Percentiles rank a stretch among this genome's conserved stretches.
Evolutionary conservation across 495 filamentous ascomycete species (phyloP).

Genomic region (Penicillium roqueforti): DNA sequence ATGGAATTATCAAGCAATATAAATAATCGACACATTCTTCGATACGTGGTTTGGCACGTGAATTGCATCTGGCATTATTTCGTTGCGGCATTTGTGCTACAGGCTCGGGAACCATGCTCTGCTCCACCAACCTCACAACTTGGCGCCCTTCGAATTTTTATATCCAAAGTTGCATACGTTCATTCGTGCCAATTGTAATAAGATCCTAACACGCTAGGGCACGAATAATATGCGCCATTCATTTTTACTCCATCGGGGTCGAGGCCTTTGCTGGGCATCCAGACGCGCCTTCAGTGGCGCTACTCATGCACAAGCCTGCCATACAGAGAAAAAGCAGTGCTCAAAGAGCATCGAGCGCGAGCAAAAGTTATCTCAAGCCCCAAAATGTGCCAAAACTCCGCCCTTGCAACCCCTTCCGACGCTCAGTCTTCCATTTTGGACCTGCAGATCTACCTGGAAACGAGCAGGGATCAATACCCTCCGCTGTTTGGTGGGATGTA

Average conservation of each 20-base stretch:
- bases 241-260: not conserved
- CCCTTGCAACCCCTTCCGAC: not conserved
- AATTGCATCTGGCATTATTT: not conserved
- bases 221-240: not conserved
- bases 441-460: constrained; percentile 31
- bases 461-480: constrained; percentile 44
- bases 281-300: not conserved
- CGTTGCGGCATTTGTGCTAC: constrained; percentile 8
- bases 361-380: not conserved
- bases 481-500: constrained; percentile 42
- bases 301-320: not conserved
- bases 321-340: not conserved
- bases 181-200: not conserved
- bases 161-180: not conserved
- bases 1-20: not conserved
- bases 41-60: not conserved
- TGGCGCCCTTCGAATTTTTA: not conserved
- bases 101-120: constrained; percentile 1
- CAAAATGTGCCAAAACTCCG: not conserved
- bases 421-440: constrained; percentile 27
- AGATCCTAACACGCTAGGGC: not conserved
- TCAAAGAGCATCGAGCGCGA: not conserved
- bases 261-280: not conserved
- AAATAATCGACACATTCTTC: not conserved
- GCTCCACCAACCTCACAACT: not conserved